A percentile compares a stretch with the other conserved stretches of the same genome.
phyloP scores from a whole-genome alignment of 2,329 filamentous ascomycete species.

The Dothistroma septosporum region DNA sequence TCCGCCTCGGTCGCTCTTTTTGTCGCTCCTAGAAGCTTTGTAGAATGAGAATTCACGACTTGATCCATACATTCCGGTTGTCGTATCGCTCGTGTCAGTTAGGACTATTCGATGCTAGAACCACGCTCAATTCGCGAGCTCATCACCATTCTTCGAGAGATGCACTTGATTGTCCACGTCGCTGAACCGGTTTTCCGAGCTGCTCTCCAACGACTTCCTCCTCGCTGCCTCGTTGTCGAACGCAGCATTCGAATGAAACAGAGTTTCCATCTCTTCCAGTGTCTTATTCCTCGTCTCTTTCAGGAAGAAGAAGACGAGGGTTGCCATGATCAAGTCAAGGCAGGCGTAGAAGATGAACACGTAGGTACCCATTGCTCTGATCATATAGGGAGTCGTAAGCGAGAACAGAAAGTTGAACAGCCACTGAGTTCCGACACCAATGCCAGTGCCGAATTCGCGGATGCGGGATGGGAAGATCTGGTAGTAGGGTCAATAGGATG shows the following conservation, averaged over 20 bases:
- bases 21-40: no score
- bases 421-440: conserved; percentile 51
- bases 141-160: neutral
- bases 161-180: conserved; percentile 4
- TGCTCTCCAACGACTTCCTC: conserved; percentile 15
- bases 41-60: no score
- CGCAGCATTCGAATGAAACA: conserved; percentile 25
- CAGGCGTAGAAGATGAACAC: conserved; percentile 44
- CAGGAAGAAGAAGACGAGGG: conserved; percentile 38
- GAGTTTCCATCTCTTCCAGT: conserved; percentile 36
- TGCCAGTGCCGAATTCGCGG: conserved; percentile 49
- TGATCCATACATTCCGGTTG: no score
- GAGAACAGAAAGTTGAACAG: conserved; percentile 50
- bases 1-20: no score
- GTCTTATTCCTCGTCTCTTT: conserved; percentile 37
- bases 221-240: conserved; percentile 27
- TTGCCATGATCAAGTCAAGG: conserved; percentile 43
- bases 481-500: conserved; percentile 37
- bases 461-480: conserved; percentile 53
- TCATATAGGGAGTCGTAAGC: conserved; percentile 50
- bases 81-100: no score
- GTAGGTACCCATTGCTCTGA: conserved; percentile 49
- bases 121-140: neutral
- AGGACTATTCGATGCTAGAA: neutral
- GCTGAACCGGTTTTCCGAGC: conserved; percentile 15